A percentile compares a stretch with the other conserved stretches of the same genome.
These are phyloP conservation scores for Jamesozyma hellenica DNA, from an alignment of 805 yeast genomes.

Conservation along the genomic window DNA sequence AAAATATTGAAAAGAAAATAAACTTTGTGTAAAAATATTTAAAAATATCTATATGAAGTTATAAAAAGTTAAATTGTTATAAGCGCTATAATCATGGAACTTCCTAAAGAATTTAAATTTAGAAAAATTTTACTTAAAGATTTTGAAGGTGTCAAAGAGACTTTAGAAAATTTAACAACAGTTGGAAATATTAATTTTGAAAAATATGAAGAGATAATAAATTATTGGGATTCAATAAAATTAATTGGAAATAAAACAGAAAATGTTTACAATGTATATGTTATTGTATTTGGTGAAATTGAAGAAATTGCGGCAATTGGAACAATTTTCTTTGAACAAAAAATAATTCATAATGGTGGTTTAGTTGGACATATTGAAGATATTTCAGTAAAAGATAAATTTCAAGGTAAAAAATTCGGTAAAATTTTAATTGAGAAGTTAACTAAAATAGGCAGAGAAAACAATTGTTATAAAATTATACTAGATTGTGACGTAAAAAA, in stretches of 20 bases:
- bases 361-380: slow-evolving; percentile 92
- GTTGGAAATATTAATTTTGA: slow-evolving; percentile 60
- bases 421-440: slow-evolving; percentile 51
- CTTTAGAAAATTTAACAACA: slow-evolving; percentile 61
- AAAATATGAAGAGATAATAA: slow-evolving; percentile 42
- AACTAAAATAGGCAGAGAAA: slow-evolving; percentile 44
- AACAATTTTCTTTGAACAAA: slow-evolving; percentile 65
- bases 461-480: slow-evolving; percentile 80
- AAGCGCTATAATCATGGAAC: background rate
- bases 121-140: slow-evolving; percentile 50
- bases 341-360: slow-evolving; percentile 77
- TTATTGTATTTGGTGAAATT: slow-evolving; percentile 41
- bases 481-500: slow-evolving; percentile 82
- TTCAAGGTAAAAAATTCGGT: slow-evolving; percentile 83
- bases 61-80: no score
- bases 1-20: no score
- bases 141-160: slow-evolving; percentile 48
- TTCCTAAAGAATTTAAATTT: slow-evolving; percentile 46
- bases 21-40: no score
- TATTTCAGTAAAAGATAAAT: slow-evolving; percentile 62
- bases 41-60: no score
- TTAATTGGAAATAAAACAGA: slow-evolving; percentile 15
- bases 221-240: slow-evolving; percentile 43
- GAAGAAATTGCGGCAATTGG: slow-evolving; percentile 74
- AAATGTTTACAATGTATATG: slow-evolving; percentile 57